These are phyloP conservation scores for Naganishia friedmannii DNA, from an alignment of 768 basidiomycete genomes.

Conservation along the genomic window DNA sequence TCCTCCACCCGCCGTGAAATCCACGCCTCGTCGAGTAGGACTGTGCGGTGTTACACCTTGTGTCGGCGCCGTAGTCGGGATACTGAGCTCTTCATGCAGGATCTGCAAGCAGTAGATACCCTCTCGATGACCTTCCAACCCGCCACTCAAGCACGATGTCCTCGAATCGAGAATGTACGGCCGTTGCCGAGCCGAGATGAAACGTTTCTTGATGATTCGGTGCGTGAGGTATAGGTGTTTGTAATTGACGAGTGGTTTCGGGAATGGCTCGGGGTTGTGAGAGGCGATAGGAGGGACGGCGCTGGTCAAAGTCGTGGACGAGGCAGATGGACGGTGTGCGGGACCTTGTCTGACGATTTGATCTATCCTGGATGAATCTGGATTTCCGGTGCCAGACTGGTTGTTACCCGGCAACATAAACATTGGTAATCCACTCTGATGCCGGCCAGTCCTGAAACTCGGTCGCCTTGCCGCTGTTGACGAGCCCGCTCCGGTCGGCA, in stretches of 20 bases:
- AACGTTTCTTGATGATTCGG: constrained; percentile 36
- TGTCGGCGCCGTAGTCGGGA: constrained; percentile 16
- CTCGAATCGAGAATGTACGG: constrained; percentile 39
- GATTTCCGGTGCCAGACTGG: not conserved
- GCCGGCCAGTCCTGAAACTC: constrained; percentile 21
- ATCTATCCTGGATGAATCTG: not conserved
- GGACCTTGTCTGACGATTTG: not conserved
- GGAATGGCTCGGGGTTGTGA: constrained; percentile 37
- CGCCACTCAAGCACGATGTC: constrained; percentile 41
- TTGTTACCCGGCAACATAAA: constrained; percentile 25
- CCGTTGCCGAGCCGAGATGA: constrained; percentile 17
- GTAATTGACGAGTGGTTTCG: constrained; percentile 42
- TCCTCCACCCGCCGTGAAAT: constrained; percentile 3
- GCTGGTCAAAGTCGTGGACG: not conserved
- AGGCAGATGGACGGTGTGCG: not conserved
- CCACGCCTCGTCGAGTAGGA: constrained; percentile 16
- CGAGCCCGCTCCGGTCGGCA: not conserved
- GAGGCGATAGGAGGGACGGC: constrained; percentile 35
- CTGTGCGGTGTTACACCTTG: constrained; percentile 6
- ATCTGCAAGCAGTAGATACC: constrained; percentile 45
- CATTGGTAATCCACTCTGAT: constrained; percentile 26
- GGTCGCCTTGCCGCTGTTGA: constrained; percentile 21
- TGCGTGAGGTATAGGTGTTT: constrained; percentile 45
- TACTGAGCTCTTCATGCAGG: constrained; percentile 39
- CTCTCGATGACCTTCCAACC: constrained; percentile 47